Evolutionary conservation across 2,329 filamentous ascomycete genomes (phyloP).

Genomic region (Trichoderma aggressivum): DNA sequence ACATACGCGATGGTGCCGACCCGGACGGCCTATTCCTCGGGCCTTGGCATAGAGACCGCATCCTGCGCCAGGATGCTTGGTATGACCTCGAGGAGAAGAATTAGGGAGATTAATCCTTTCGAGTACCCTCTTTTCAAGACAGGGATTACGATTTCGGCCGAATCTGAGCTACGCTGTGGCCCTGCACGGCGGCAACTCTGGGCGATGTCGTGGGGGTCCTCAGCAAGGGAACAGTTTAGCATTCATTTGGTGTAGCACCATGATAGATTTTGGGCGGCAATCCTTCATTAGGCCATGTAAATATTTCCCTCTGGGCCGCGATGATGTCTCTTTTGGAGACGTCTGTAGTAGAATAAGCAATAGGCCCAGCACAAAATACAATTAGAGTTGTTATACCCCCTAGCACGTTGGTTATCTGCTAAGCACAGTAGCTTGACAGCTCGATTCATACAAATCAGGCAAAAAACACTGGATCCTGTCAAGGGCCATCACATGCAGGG

Average conservation of each 20-base stretch:
- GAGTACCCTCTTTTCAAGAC: conserved; percentile 25
- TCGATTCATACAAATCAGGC: background rate
- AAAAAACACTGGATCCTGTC: background rate
- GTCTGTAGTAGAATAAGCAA: background rate
- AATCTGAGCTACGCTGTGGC: background rate
- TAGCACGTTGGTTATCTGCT: background rate
- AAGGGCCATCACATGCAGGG: background rate
- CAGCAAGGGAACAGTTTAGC: background rate
- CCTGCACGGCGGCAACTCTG: background rate
- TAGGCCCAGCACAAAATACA: background rate
- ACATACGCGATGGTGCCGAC: conserved; percentile 67
- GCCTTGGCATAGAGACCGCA: conserved; percentile 76
- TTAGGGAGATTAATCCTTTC: conserved; percentile 27
- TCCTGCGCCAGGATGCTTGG: conserved; percentile 44
- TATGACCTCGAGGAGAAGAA: conserved; percentile 37
- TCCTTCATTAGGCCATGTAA: conserved; percentile 1
- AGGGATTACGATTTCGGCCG: conserved; percentile 27
- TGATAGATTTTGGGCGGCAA: background rate
- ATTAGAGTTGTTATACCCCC: background rate
- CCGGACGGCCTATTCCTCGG: conserved; percentile 85
- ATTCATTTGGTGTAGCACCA: background rate
- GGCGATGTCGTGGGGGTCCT: background rate
- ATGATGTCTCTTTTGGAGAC: background rate
- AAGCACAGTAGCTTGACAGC: background rate
- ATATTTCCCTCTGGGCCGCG: background rate